Percentiles rank a stretch among this genome's conserved stretches.
Conservation (phyloP, 75 land plant genomes). For the Pinus tabuliformis region DNA sequence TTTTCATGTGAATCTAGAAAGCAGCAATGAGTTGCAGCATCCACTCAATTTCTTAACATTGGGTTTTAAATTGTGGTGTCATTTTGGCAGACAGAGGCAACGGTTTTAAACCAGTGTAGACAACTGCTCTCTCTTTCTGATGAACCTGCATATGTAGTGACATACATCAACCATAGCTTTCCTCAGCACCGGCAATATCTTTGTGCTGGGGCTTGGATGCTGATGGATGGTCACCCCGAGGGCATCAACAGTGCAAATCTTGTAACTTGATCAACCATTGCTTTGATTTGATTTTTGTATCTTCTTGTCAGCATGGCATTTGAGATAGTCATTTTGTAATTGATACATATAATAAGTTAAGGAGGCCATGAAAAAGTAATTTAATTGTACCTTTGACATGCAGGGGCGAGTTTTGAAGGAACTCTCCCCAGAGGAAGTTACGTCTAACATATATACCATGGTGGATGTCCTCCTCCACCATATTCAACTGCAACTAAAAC, state of each 20-base stretch:
- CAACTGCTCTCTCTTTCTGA: constrained; percentile 76
- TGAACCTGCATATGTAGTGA: constrained; percentile 67
- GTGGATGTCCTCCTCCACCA: constrained; percentile 96
- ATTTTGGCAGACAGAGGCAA: constrained; percentile 77
- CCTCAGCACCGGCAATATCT: constrained; percentile 92
- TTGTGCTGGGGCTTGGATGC: constrained; percentile 98
- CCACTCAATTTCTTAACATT: not conserved
- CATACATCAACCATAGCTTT: constrained; percentile 77
- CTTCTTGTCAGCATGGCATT: not conserved
- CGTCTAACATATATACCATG: constrained; percentile 91
- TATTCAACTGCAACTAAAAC: constrained; percentile 81
- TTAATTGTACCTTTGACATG: not conserved
- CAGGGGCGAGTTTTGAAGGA: constrained; percentile 92
- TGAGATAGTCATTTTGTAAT: not conserved
- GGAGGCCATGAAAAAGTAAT: not conserved
- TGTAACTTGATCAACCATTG: constrained; percentile 33
- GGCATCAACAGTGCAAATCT: constrained; percentile 77
- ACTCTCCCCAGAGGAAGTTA: constrained; percentile 96
- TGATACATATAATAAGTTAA: not conserved
- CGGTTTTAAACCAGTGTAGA: constrained; percentile 84
- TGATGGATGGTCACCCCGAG: constrained; percentile 88
- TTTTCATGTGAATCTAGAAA: not conserved
- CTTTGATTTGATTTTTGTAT: not conserved
- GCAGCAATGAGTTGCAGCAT: not conserved
- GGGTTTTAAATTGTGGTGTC: not conserved